These are phyloP conservation scores for Hypomyces rosellus DNA, from an alignment of 2,329 filamentous ascomycete species.

Conservation along the genomic window DNA sequence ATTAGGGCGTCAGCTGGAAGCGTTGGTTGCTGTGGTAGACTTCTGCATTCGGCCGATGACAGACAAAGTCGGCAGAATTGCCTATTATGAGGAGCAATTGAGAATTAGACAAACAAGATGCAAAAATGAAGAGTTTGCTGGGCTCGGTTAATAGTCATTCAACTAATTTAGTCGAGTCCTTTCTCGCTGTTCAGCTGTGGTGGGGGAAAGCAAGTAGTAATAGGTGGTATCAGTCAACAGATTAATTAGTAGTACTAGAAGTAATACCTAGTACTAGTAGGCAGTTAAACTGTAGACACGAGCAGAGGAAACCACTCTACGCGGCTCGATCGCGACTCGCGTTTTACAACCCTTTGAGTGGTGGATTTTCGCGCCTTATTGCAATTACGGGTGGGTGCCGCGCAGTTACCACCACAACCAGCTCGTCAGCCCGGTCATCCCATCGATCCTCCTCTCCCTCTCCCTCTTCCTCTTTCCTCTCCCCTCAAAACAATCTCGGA, in stretches of 20 bases:
- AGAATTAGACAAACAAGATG: no score
- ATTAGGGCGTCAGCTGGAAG: background rate
- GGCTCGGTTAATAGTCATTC: no score
- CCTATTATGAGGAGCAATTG: background rate
- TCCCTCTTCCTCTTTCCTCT: background rate
- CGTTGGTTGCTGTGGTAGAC: background rate
- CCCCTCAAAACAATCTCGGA: background rate
- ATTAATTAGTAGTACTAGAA: background rate
- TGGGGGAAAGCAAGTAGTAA: no score
- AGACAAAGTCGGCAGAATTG: no score
- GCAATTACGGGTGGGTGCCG: background rate
- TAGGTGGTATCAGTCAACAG: no score
- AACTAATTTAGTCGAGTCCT: no score
- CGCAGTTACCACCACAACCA: slow-evolving; percentile 5
- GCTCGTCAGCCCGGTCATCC: background rate
- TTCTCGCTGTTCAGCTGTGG: no score
- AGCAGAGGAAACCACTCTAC: background rate
- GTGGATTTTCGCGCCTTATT: background rate
- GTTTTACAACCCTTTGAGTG: background rate
- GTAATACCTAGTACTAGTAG: no score
- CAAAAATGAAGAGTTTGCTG: no score
- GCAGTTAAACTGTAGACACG: no score
- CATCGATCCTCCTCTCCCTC: background rate
- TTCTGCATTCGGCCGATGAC: no score
- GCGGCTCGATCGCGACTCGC: slow-evolving; percentile 4